A percentile compares a stretch with the other conserved stretches of the same genome.
These are phyloP conservation scores for Tremella yokohamensis DNA, from an alignment of 768 basidiomycete genomes.

Conservation along the genomic window DNA sequence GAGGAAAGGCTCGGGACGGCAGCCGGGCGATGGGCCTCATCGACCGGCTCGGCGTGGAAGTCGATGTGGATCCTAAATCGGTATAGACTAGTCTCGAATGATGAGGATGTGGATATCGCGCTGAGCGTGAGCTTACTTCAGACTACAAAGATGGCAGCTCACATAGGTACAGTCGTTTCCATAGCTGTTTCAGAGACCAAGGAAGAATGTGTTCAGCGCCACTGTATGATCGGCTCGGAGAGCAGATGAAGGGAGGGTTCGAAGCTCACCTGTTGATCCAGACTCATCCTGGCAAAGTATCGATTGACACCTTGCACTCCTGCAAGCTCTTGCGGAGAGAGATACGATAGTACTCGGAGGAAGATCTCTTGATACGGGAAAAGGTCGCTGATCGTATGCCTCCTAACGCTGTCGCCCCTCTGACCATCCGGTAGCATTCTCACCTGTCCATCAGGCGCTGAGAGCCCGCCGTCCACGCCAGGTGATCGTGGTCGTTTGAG, in stretches of 20 bases:
- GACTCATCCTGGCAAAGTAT: conserved; percentile 44
- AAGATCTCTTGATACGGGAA: conserved; percentile 48
- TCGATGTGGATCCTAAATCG: background rate
- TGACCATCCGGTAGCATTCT: too few relatives aligned
- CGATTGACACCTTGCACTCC: conserved; percentile 39
- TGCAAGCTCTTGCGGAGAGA: conserved; percentile 35
- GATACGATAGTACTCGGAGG: conserved; percentile 43
- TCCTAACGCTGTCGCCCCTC: too few relatives aligned
- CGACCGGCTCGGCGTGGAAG: conserved; percentile 1
- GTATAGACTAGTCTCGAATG: conserved; percentile 34
- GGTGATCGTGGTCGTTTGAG: too few relatives aligned
- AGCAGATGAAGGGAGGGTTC: background rate
- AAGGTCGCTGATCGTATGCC: conserved; percentile 19
- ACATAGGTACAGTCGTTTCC: conserved; percentile 49
- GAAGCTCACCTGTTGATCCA: conserved; percentile 48
- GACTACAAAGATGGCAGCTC: conserved; percentile 6
- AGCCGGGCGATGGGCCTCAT: conserved; percentile 41
- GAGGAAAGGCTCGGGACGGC: conserved; percentile 45
- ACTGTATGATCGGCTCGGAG: conserved; percentile 18
- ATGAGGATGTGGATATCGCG: conserved; percentile 45
- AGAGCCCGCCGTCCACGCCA: too few relatives aligned
- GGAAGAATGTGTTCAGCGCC: conserved; percentile 29
- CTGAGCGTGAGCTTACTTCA: conserved; percentile 16
- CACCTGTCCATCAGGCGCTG: too few relatives aligned
- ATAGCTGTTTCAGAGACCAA: conserved; percentile 30